Base-by-base conservation (phyloP, 768 basidiomycete species). In the Kondoa subrosea region DNA sequence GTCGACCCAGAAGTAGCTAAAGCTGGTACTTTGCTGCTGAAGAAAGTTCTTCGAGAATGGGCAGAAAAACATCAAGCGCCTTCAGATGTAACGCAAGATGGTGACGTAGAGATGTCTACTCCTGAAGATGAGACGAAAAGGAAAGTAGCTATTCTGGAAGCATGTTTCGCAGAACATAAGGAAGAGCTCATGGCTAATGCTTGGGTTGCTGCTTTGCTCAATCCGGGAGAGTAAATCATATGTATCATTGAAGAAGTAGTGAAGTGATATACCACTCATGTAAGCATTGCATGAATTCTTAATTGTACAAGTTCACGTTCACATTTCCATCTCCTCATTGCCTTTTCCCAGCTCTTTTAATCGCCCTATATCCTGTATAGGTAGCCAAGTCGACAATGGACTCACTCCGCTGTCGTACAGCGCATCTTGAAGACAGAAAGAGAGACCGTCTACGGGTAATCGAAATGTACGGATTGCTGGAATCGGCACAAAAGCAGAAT, bases 21-120 rank as follows among this genome's bases (percentile, higher is more conserved):
- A 33, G 83, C 87, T 71, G 95, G 95, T 1, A 84, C 91, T 4
- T 78, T 81, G 62, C 81, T 92, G 26, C 83, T 97, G 71, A 85
- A 91, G 73, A 81, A 86, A 27, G 81, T 99, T 73, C 82, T 97
- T 57, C 77, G 80, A 21, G 76, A 79, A 15, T 97, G 93, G 85
- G 79, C 81, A 34, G 68, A 67, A 21, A 81, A 33, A 79, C 82
- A 64, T 82, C 86, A 71, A 14, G 69, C 64, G 3, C 75, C 79
- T 17, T 78, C 77, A 1, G 79, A 79, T 30, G 81, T 82, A 31
- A 79, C 84, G 15, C 56, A 56, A 32, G 29, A 32, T 56, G 34
- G 27, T 66, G 72, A 64, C 29, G 57, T 16, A 14, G 59, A 17
- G 15, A 57, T 30, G 31, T 21, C 66, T n/a, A 34, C 61, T 29